phyloP scores from a whole-genome alignment of 2,329 filamentous ascomycete species.

The Colletotrichum sp. region DNA sequence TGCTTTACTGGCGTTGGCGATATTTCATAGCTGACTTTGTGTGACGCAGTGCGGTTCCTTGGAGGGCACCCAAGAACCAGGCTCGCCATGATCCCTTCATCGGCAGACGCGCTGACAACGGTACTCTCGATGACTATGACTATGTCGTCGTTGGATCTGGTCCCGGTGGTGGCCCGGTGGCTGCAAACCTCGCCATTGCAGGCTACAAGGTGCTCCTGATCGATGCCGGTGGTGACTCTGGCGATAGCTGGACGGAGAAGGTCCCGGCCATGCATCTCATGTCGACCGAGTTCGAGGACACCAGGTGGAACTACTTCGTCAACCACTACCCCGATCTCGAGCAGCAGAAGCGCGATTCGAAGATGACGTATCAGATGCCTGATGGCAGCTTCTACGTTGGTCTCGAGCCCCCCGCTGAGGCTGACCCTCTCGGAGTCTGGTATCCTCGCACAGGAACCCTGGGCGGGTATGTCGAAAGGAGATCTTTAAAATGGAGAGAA shows the following conservation, averaged over 20 bases:
- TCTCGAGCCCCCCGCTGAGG: conserved; percentile 23
- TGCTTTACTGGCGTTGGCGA: neutral
- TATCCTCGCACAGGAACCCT: conserved; percentile 52
- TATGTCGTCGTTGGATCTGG: conserved; percentile 65
- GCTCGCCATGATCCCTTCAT: neutral
- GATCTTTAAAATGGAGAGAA: neutral
- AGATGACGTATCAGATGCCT: conserved; percentile 44
- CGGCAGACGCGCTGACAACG: neutral
- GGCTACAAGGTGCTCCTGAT: conserved; percentile 61
- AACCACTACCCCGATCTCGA: conserved; percentile 60
- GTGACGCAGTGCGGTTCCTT: neutral
- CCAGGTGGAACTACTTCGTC: conserved; percentile 32
- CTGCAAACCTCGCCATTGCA: conserved; percentile 58
- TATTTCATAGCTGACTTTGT: neutral
- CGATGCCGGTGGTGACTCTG: conserved; percentile 62
- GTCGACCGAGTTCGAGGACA: conserved; percentile 15
- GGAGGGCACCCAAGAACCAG: neutral
- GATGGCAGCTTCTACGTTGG: conserved; percentile 38
- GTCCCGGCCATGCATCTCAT: conserved; percentile 12
- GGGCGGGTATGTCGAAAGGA: conserved; percentile 38
- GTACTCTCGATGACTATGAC: conserved; percentile 44
- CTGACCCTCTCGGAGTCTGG: conserved; percentile 26
- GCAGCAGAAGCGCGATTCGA: conserved; percentile 52
- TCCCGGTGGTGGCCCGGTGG: conserved; percentile 58
- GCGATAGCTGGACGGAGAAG: conserved; percentile 24